Evolutionary conservation across 352 stramenopile species (phyloP).

Genomic region (Elongisporangium prolatum): DNA sequence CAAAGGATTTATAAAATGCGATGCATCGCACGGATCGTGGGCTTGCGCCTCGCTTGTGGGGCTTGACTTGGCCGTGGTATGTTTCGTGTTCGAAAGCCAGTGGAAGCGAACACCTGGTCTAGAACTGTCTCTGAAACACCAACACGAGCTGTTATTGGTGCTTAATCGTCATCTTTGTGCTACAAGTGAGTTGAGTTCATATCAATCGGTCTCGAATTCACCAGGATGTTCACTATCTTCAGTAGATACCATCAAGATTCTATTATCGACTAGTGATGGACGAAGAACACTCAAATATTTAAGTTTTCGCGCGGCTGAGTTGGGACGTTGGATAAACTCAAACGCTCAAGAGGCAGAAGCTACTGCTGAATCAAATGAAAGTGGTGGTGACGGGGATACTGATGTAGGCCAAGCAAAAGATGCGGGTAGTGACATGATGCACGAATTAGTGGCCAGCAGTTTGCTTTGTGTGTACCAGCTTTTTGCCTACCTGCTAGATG

Average conservation of each 20-base stretch:
- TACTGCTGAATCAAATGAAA: background rate
- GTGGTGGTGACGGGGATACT: conserved; percentile 8
- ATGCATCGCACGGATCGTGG: conserved; percentile 3
- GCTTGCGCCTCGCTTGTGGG: conserved; percentile 40
- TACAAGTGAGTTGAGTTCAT: conserved; percentile 8
- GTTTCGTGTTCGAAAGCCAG: conserved; percentile 41
- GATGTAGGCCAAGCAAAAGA: background rate
- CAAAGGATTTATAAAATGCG: conserved; percentile 21
- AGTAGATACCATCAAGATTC: conserved; percentile 1
- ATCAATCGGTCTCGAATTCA: conserved; percentile 6
- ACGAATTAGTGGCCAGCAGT: conserved; percentile 20
- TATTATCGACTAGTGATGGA: conserved; percentile 39
- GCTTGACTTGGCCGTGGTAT: conserved; percentile 43
- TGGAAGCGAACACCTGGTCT: conserved; percentile 26
- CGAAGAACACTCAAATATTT: conserved; percentile 50
- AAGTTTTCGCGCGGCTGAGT: conserved; percentile 18
- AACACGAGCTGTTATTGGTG: conserved; percentile 44
- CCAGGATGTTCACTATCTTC: background rate
- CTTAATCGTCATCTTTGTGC: conserved; percentile 34
- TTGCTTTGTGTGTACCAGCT: conserved; percentile 35
- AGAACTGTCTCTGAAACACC: conserved; percentile 28
- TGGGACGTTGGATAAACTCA: conserved; percentile 17
- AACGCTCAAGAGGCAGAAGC: background rate
- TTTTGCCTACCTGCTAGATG: conserved; percentile 31
- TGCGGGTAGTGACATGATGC: conserved; percentile 9